Evolutionary conservation across 129 eudicot species (phyloP).

Genomic region (Pseudognaphalium luteoalbum): DNA sequence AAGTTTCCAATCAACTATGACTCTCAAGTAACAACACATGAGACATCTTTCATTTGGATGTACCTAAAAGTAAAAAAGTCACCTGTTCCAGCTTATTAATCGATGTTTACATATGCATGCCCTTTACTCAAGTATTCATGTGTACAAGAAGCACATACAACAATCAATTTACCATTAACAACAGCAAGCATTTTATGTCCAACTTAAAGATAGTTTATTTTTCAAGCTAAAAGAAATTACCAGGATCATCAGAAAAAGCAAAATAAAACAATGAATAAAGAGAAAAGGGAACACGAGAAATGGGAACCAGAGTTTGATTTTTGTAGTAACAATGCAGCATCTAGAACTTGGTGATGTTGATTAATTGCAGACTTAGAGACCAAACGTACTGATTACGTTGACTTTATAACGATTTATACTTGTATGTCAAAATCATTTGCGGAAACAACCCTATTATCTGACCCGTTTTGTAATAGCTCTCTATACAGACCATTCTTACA

Average conservation of each 20-base stretch:
- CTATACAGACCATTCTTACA: conserved; percentile 13
- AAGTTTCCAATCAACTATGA: no score
- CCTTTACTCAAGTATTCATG: not conserved
- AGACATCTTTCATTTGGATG: no score
- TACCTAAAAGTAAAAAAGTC: no score
- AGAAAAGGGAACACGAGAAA: not conserved
- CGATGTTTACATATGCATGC: no score
- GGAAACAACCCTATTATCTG: conserved; percentile 7
- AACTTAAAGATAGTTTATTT: not conserved
- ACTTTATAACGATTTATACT: not conserved
- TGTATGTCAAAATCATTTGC: not conserved
- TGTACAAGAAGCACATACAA: not conserved
- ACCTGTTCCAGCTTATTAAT: no score
- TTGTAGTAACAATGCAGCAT: no score
- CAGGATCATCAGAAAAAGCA: not conserved
- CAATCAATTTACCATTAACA: not conserved
- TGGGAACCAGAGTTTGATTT: not conserved
- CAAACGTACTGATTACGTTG: not conserved
- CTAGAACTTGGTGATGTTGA: not conserved
- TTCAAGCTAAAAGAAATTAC: not conserved
- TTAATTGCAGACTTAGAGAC: not conserved
- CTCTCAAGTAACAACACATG: no score
- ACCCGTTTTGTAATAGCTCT: conserved; percentile 13
- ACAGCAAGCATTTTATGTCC: not conserved
- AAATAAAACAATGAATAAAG: not conserved